These are phyloP conservation scores for Exserohilum turcica DNA, from an alignment of 2,329 filamentous ascomycete genomes.

Conservation along the genomic window DNA sequence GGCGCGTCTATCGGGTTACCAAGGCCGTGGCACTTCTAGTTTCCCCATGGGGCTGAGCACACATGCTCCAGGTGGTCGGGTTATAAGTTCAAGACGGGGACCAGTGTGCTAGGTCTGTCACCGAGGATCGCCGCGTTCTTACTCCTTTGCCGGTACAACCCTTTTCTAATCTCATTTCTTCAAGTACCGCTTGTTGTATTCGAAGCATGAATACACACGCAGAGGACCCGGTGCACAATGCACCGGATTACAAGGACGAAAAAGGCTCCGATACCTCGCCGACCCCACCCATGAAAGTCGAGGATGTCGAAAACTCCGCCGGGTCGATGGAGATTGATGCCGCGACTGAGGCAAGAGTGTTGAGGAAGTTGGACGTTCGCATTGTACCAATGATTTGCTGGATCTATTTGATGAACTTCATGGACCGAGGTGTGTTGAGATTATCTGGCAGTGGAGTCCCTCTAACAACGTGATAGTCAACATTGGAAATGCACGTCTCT, in stretches of 20 bases:
- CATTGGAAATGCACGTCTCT: constrained; percentile 51
- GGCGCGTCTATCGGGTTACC: constrained; percentile 14
- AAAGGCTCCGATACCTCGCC: constrained; percentile 17
- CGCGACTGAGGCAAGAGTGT: constrained; percentile 53
- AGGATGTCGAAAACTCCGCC: constrained; percentile 19
- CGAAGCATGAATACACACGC: constrained; percentile 6
- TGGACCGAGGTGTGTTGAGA: constrained; percentile 53
- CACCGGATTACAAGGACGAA: constrained; percentile 16
- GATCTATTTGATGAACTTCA: constrained; percentile 54
- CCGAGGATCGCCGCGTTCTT: constrained; percentile 9
- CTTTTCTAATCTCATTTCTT: not conserved
- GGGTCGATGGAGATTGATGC: constrained; percentile 45
- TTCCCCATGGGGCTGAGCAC: constrained; percentile 17
- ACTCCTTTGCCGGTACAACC: not conserved
- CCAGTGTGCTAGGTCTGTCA: constrained; percentile 4
- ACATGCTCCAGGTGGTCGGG: constrained; percentile 3
- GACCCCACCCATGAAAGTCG: constrained; percentile 18
- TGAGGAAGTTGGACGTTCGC: constrained; percentile 55
- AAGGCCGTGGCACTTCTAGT: constrained; percentile 18
- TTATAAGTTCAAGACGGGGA: constrained; percentile 16
- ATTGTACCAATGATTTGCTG: constrained; percentile 61
- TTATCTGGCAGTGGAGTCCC: not conserved
- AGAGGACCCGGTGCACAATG: not conserved
- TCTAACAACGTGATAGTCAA: constrained; percentile 13
- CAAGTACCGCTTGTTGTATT: not conserved